Conservation (phyloP, 2,329 filamentous ascomycete genomes). For the Cercospora beticola region DNA sequence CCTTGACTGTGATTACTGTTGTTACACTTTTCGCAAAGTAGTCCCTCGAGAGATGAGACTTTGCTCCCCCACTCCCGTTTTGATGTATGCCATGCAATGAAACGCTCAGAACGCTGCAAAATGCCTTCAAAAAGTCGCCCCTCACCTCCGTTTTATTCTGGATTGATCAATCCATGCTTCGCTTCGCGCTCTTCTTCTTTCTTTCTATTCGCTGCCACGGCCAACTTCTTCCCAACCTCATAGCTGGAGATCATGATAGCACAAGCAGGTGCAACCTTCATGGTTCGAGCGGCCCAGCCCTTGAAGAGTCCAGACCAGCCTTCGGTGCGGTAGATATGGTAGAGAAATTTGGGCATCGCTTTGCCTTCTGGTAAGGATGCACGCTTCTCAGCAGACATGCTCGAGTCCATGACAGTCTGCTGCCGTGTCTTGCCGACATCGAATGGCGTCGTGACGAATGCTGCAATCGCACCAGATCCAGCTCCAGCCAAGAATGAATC, state of each 20-base stretch:
- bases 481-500: conserved; percentile 90
- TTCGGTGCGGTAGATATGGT: conserved; percentile 86
- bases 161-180: background rate
- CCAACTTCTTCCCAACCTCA: conserved; percentile 89
- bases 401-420: conserved; percentile 70
- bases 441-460: conserved; percentile 88
- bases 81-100: background rate
- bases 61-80: background rate
- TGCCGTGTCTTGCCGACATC: conserved; percentile 96
- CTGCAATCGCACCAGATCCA: conserved; percentile 77
- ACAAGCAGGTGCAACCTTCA: conserved; percentile 94
- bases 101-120: conserved; percentile 1
- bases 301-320: conserved; percentile 79
- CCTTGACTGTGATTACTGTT: background rate
- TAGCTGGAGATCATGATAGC: conserved; percentile 99
- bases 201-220: conserved; percentile 69
- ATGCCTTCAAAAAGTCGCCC: background rate
- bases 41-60: background rate
- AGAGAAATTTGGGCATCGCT: conserved; percentile 78
- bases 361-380: conserved; percentile 66
- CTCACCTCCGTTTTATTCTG: background rate
- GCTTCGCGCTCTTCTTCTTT: conserved; percentile 23
- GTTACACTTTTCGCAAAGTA: background rate
- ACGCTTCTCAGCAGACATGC: conserved; percentile 41
- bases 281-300: conserved; percentile 85